These are phyloP conservation scores for Asterophora parasitica DNA, from an alignment of 768 basidiomycete species.

Conservation along the genomic window DNA sequence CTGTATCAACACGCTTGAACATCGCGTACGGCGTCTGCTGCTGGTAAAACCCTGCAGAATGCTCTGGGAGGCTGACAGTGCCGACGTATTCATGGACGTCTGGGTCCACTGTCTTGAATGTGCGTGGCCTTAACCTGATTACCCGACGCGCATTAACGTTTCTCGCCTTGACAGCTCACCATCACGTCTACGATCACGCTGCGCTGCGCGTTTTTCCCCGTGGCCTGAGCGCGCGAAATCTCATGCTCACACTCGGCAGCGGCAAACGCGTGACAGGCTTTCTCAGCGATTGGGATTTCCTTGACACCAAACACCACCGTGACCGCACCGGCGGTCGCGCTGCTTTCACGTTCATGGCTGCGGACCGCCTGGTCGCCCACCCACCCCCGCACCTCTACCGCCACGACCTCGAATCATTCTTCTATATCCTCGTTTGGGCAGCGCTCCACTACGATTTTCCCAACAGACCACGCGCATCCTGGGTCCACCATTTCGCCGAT, in stretches of 20 bases:
- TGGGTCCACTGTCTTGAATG: conserved; percentile 29
- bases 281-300: conserved; percentile 26
- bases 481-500: no score
- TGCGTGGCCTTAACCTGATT: conserved; percentile 10
- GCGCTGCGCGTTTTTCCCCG: conserved; percentile 18
- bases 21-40: no score
- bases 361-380: neutral
- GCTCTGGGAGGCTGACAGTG: conserved; percentile 17
- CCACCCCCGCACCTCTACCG: conserved; percentile 2
- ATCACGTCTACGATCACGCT: conserved; percentile 3
- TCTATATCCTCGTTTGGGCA: conserved; percentile 9
- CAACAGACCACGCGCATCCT: neutral
- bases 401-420: conserved; percentile 11
- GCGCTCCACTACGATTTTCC: conserved; percentile 4
- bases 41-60: conserved; percentile 9
- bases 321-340: conserved; percentile 11
- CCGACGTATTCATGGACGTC: conserved; percentile 22
- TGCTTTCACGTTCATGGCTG: conserved; percentile 2
- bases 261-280: conserved; percentile 14
- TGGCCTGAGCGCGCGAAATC: conserved; percentile 26
- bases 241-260: conserved; percentile 19
- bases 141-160: no score
- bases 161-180: conserved; percentile 17
- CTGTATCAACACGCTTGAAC: no score
- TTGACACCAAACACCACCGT: conserved; percentile 12